These are phyloP conservation scores for Rhodamnia rubescens DNA, from an alignment of 345 rosid species.

Conservation along the genomic window DNA sequence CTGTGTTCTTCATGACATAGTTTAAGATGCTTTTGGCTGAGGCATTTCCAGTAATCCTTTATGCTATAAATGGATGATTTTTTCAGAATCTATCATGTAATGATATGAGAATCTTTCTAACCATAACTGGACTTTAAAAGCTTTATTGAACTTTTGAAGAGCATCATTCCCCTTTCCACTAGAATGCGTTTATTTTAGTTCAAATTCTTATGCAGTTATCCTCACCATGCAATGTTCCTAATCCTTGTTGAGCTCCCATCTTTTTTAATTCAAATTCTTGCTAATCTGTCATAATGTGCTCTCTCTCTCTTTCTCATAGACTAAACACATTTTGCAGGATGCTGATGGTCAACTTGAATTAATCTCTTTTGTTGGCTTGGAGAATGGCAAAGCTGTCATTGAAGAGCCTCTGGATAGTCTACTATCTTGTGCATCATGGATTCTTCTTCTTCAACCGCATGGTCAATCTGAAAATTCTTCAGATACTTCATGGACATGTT, in stretches of 20 bases:
- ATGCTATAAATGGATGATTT: neutral
- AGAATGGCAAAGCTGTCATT: conserved; percentile 32
- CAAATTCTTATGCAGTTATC: neutral
- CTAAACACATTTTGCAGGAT: conserved; percentile 28
- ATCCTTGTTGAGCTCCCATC: neutral
- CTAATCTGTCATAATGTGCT: neutral
- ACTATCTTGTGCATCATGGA: conserved; percentile 65
- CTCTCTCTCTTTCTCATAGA: neutral
- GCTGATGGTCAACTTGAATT: conserved; percentile 40
- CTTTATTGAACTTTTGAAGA: neutral
- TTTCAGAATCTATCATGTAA: neutral
- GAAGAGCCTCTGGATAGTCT: conserved; percentile 76
- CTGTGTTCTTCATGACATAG: neutral
- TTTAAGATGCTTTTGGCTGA: neutral
- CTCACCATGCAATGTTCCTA: neutral
- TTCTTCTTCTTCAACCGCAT: conserved; percentile 51
- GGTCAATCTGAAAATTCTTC: conserved; percentile 24
- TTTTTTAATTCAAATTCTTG: neutral
- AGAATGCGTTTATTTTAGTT: neutral
- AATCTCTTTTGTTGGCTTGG: conserved; percentile 37
- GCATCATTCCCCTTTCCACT: neutral
- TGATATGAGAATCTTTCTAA: neutral
- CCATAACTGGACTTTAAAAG: neutral
- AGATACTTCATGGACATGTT: conserved; percentile 44
- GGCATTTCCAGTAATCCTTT: neutral